Percentiles rank a stretch among this genome's conserved stretches.
Evolutionary conservation across 2,329 filamentous ascomycete genomes (phyloP).

Genomic region (Venturia pyrina): DNA sequence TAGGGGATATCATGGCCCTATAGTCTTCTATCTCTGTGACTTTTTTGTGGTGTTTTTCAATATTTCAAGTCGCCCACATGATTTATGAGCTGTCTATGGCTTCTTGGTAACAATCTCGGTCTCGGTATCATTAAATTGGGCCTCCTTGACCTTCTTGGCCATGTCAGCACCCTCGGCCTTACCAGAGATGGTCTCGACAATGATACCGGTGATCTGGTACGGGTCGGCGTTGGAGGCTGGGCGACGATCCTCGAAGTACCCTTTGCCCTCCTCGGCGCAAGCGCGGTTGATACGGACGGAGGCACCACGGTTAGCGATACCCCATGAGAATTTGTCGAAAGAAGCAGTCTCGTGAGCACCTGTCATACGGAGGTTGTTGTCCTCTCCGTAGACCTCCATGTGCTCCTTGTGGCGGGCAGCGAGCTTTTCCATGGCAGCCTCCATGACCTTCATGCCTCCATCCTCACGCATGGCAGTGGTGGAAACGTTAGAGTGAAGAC

Average conservation of each 20-base stretch:
- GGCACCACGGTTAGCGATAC: constrained; percentile 90
- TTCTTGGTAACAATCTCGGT: constrained; percentile 23
- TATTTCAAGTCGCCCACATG: background rate
- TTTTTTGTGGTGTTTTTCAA: background rate
- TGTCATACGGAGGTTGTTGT: constrained; percentile 89
- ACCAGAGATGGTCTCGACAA: constrained; percentile 58
- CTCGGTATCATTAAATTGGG: constrained; percentile 26
- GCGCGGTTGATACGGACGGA: constrained; percentile 88
- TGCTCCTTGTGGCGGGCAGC: constrained; percentile 40
- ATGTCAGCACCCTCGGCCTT: constrained; percentile 40
- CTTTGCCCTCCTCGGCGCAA: constrained; percentile 76
- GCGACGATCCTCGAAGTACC: constrained; percentile 71
- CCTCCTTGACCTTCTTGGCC: constrained; percentile 28
- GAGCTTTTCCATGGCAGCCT: constrained; percentile 56
- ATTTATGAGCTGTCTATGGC: constrained; percentile 17
- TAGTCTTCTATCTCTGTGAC: background rate
- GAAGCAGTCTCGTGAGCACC: constrained; percentile 88
- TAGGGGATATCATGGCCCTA: background rate
- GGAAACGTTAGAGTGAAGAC: constrained; percentile 90
- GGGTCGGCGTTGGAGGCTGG: constrained; percentile 76
- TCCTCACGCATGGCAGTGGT: constrained; percentile 80
- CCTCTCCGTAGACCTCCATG: constrained; percentile 89
- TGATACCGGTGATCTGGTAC: constrained; percentile 74
- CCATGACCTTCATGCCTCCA: constrained; percentile 92
- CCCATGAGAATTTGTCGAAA: constrained; percentile 89